Percentiles rank a stretch among this genome's conserved stretches.
These are phyloP conservation scores for Fusarium mexicanum DNA, from an alignment of 2,329 filamentous ascomycete genomes.

Conservation along the genomic window DNA sequence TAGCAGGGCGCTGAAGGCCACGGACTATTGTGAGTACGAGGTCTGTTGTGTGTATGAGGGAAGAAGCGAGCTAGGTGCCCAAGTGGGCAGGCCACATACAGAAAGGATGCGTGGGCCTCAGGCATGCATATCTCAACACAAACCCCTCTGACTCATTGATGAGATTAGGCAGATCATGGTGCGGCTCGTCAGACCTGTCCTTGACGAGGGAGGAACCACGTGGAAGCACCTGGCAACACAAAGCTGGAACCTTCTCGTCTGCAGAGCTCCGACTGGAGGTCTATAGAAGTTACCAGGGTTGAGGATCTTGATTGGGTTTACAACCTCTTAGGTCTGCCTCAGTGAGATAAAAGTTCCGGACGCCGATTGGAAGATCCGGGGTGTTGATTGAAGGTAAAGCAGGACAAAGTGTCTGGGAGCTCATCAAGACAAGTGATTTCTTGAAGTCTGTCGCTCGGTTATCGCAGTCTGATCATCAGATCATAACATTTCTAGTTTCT, in stretches of 20 bases:
- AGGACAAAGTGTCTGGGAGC: not conserved
- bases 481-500: not conserved
- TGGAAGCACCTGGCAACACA: not conserved
- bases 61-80: not conserved
- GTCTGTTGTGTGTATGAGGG: not conserved
- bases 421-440: not conserved
- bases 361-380: not conserved
- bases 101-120: not conserved
- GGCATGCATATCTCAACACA: not conserved
- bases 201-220: not conserved
- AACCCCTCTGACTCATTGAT: not conserved
- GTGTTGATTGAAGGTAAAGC: no score
- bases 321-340: no score
- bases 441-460: no score
- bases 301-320: no score
- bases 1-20: not conserved
- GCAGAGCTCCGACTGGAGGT: not conserved
- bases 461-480: not conserved
- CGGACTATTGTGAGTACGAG: not conserved
- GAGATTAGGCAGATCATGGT: not conserved
- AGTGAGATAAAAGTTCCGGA: not conserved
- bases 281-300: no score
- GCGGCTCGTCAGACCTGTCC: not conserved
- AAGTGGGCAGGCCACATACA: not conserved
- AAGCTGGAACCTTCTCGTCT: not conserved